A percentile compares a stretch with the other conserved stretches of the same genome.
phyloP scores from a whole-genome alignment of 805 yeast species.

The Kazachstania viticola region DNA sequence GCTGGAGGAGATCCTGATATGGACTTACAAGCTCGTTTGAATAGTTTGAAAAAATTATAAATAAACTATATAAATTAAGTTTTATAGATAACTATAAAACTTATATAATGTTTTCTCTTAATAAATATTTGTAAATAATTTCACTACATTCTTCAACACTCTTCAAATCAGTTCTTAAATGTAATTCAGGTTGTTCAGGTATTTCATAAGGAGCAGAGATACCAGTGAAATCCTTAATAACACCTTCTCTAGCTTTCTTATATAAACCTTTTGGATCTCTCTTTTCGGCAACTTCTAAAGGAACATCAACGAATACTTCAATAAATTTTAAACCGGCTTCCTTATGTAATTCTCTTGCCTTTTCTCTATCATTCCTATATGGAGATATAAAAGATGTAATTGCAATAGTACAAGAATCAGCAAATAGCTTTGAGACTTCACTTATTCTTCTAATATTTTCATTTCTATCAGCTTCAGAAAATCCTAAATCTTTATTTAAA shows the following conservation, averaged over 20 bases:
- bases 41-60: conserved; percentile 54
- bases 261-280: conserved; percentile 96
- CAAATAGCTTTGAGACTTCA: conserved; percentile 88
- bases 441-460: conserved; percentile 93
- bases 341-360: conserved; percentile 76
- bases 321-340: conserved; percentile 68
- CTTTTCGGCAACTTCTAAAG: conserved; percentile 86
- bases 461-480: conserved; percentile 81
- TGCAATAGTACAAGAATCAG: conserved; percentile 82
- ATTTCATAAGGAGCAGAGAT: conserved; percentile 94
- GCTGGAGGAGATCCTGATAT: conserved; percentile 42
- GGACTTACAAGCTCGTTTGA: conserved; percentile 79
- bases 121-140: conserved; percentile 56
- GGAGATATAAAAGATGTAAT: conserved; percentile 91
- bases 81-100: background rate
- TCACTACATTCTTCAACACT: conserved; percentile 75
- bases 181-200: conserved; percentile 76
- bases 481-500: conserved; percentile 87
- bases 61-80: background rate
- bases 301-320: conserved; percentile 89
- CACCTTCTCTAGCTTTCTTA: conserved; percentile 92
- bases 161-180: conserved; percentile 57
- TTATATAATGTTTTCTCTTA: conserved; percentile 31
- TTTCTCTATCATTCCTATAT: conserved; percentile 70
- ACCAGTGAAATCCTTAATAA: conserved; percentile 90